These are phyloP conservation scores for Colletotrichum somersetense DNA, from an alignment of 2,329 filamentous ascomycete species.

Conservation along the genomic window DNA sequence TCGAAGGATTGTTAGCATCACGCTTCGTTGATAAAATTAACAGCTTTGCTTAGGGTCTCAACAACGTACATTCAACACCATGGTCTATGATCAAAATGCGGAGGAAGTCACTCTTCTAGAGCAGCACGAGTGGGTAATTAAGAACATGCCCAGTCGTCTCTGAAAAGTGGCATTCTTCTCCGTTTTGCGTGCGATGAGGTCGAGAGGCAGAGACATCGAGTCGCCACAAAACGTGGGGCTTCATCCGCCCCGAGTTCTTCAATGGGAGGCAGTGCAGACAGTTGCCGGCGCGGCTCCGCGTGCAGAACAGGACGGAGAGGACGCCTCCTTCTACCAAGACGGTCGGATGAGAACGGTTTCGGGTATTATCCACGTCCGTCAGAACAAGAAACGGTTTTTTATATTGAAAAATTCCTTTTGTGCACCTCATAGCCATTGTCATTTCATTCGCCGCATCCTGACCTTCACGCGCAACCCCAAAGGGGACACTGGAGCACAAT, in stretches of 20 bases:
- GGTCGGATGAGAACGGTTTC: not conserved
- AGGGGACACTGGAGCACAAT: not conserved
- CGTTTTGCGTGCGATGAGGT: not conserved
- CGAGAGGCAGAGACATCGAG: not conserved
- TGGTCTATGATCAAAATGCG: not conserved
- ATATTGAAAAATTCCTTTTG: not conserved
- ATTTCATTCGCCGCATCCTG: not conserved
- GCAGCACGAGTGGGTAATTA: not conserved
- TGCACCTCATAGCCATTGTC: not conserved
- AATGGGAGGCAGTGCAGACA: not conserved
- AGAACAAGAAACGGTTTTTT: not conserved
- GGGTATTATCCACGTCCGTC: not conserved
- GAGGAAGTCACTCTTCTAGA: not conserved
- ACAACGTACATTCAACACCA: not conserved
- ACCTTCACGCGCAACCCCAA: not conserved
- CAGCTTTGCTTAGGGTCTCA: not conserved
- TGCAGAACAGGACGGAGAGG: not conserved
- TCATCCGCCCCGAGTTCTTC: not conserved
- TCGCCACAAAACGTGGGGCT: not conserved
- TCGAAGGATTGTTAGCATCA: too few relatives aligned
- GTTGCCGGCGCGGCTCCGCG: not conserved
- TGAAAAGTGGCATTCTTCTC: not conserved
- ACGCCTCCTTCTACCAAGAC: not conserved
- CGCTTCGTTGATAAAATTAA: too few relatives aligned
- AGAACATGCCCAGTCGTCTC: not conserved